Evolutionary conservation across 208 protist genomes (phyloP).

Genomic region (Crithidia thermophila): DNA sequence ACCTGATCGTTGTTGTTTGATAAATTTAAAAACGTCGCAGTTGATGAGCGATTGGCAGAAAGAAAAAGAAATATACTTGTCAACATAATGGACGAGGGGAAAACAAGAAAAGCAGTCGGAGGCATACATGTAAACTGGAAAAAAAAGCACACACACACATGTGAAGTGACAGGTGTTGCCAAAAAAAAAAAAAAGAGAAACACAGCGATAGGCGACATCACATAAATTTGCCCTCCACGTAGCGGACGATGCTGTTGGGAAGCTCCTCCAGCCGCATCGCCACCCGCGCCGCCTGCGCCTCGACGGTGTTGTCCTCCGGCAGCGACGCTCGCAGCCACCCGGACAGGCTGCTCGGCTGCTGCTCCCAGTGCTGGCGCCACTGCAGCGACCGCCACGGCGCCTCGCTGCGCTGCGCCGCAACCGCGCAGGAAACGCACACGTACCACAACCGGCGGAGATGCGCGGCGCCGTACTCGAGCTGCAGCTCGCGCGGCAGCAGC

Average conservation of each 20-base stretch:
- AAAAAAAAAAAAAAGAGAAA: no score
- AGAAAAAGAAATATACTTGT: no score
- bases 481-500: slow-evolving; percentile 45
- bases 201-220: slow-evolving; percentile 4
- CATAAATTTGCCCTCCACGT: slow-evolving; percentile 32
- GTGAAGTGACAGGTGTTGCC: no score
- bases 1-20: no score
- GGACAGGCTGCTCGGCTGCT: slow-evolving; percentile 32
- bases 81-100: no score
- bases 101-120: no score
- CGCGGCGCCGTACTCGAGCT: slow-evolving; percentile 41
- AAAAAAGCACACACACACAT: slow-evolving; percentile 14
- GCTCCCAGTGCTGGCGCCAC: slow-evolving; percentile 41
- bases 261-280: slow-evolving; percentile 42
- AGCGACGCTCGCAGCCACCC: slow-evolving; percentile 31
- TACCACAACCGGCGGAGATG: slow-evolving; percentile 46
- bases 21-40: no score
- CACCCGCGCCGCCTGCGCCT: slow-evolving; percentile 26
- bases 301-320: slow-evolving; percentile 32
- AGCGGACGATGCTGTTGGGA: slow-evolving; percentile 38
- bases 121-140: no score
- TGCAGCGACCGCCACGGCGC: slow-evolving; percentile 28
- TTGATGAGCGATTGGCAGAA: no score
- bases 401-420: slow-evolving; percentile 17
- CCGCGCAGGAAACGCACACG: slow-evolving; percentile 30